Conservation (phyloP, 768 basidiomycete genomes). For the Pleurotus platypus region DNA sequence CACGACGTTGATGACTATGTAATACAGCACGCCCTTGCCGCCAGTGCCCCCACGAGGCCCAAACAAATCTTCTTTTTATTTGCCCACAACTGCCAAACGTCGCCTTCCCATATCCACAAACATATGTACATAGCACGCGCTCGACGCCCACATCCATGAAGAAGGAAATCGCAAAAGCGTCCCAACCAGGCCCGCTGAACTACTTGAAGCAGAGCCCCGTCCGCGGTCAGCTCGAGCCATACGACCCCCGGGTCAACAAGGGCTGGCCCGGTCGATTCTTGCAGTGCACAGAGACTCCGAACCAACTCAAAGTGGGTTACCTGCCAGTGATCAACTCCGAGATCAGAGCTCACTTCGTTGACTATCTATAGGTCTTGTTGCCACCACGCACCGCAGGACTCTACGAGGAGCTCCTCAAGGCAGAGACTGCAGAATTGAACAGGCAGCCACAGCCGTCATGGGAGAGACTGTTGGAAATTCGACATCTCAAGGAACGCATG, state of each 20-base stretch:
- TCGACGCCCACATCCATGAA: neutral
- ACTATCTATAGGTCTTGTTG: conserved; percentile 49
- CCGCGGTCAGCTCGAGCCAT: conserved; percentile 72
- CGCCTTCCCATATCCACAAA: neutral
- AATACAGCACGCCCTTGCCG: neutral
- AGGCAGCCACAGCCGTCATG: conserved; percentile 56
- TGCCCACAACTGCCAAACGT: neutral
- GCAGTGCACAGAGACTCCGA: conserved; percentile 72
- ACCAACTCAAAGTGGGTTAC: conserved; percentile 61
- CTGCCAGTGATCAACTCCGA: neutral
- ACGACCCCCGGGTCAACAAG: conserved; percentile 47
- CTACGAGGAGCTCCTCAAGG: conserved; percentile 62
- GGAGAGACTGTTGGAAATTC: conserved; percentile 70
- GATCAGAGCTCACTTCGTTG: neutral
- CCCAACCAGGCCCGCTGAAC: conserved; percentile 33
- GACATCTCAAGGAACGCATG: conserved; percentile 79
- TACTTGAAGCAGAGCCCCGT: conserved; percentile 64
- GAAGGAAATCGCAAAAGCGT: neutral
- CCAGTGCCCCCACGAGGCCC: conserved; percentile 1
- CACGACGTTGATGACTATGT: neutral
- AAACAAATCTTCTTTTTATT: conserved; percentile 6
- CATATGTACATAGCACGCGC: neutral
- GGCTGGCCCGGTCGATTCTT: conserved; percentile 60
- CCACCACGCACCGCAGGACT: conserved; percentile 64
- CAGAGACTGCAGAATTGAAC: conserved; percentile 58